Conservation (phyloP, 2,329 filamentous ascomycete species). For the Scortechinia acanthostroma region DNA sequence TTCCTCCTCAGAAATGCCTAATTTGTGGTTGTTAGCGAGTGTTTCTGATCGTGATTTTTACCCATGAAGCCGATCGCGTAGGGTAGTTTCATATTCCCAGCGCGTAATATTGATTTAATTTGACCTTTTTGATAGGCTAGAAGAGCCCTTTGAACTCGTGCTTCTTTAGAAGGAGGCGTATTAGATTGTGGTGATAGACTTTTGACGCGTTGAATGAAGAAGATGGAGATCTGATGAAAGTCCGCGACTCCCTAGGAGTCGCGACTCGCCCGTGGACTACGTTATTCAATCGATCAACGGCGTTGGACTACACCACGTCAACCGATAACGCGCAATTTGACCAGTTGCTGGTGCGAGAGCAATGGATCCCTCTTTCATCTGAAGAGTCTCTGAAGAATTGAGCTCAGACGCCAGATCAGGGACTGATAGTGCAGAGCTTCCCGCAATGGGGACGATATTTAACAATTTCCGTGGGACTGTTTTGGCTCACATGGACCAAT, state of each 20-base stretch:
- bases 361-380: too few species aligned
- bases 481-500: too few species aligned
- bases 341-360: too few species aligned
- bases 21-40: neutral
- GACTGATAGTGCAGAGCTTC: too few species aligned
- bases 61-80: neutral
- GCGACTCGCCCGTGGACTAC: neutral
- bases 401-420: too few species aligned
- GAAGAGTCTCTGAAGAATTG: too few species aligned
- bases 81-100: neutral
- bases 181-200: slow-evolving; percentile 1
- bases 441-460: too few species aligned
- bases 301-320: too few species aligned
- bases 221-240: neutral
- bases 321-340: too few species aligned
- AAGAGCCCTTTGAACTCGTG: neutral
- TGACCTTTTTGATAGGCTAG: neutral
- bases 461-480: too few species aligned
- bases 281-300: too few species aligned
- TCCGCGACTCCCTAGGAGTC: neutral
- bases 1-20: neutral
- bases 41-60: neutral
- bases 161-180: neutral
- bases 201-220: slow-evolving; percentile 1
- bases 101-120: slow-evolving; percentile 1